Evolutionary conservation across 768 basidiomycete species (phyloP).

Genomic region (Tricholoma sp.): DNA sequence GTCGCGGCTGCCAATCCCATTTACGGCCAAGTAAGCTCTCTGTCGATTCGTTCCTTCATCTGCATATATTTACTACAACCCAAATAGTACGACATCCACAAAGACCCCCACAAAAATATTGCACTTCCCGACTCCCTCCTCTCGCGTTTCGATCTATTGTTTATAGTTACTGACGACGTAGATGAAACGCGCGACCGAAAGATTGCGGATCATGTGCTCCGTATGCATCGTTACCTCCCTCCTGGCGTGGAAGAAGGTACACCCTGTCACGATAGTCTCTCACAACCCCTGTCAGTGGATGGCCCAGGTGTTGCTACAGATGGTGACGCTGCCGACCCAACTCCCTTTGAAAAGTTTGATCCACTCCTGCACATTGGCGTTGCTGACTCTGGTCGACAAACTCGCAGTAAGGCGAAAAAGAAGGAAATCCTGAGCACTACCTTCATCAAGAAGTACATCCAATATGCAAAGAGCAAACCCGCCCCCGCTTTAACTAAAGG

Average conservation of each 20-base stretch:
- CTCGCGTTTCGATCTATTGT: slow-evolving; percentile 97
- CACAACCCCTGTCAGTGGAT: slow-evolving; percentile 85
- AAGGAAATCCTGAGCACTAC: slow-evolving; percentile 87
- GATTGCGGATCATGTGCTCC: slow-evolving; percentile 96
- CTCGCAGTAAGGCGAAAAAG: slow-evolving; percentile 56
- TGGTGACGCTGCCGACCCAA: slow-evolving; percentile 58
- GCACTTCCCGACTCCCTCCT: slow-evolving; percentile 96
- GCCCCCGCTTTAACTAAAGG: slow-evolving; percentile 86
- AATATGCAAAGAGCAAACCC: slow-evolving; percentile 89
- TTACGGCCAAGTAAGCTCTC: slow-evolving; percentile 77
- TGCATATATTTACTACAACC: slow-evolving; percentile 9
- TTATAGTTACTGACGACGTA: slow-evolving; percentile 97
- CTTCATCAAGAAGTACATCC: slow-evolving; percentile 98
- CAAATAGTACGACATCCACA: slow-evolving; percentile 95
- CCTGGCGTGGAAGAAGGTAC: slow-evolving; percentile 97
- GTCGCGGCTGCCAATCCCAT: slow-evolving; percentile 98
- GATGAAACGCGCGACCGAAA: slow-evolving; percentile 89
- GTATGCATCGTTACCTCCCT: slow-evolving; percentile 95
- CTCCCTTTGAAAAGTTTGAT: slow-evolving; percentile 95
- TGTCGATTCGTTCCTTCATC: not conserved
- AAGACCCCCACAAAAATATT: slow-evolving; percentile 98
- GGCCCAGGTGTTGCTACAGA: slow-evolving; percentile 56
- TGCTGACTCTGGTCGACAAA: slow-evolving; percentile 44
- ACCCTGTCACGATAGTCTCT: slow-evolving; percentile 80
- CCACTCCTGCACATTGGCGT: slow-evolving; percentile 90